phyloP scores from a whole-genome alignment of 2,329 filamentous ascomycete genomes.

The Diaporthe aspalathi region DNA sequence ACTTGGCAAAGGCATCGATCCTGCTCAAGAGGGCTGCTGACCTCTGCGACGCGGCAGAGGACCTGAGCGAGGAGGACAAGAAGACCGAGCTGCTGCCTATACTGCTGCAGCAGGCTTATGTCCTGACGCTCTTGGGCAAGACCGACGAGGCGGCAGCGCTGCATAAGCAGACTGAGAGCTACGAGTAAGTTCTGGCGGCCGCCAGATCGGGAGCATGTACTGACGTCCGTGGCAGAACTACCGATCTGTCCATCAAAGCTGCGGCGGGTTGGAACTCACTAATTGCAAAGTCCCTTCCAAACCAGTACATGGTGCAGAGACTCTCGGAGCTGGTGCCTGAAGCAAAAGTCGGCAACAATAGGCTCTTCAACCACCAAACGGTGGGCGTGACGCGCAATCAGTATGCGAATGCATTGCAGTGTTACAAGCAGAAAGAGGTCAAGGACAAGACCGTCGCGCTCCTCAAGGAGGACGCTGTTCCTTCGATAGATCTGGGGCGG shows the following conservation, averaged over 20 bases:
- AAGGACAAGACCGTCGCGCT: conserved; percentile 58
- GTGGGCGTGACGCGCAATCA: conserved; percentile 71
- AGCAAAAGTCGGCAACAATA: conserved; percentile 65
- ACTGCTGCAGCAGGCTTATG: conserved; percentile 79
- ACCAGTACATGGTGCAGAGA: conserved; percentile 76
- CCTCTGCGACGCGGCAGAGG: conserved; percentile 79
- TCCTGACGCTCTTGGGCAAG: conserved; percentile 74
- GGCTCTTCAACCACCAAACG: conserved; percentile 78
- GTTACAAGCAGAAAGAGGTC: conserved; percentile 75
- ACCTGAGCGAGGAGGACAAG: conserved; percentile 80
- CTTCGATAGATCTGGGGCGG: conserved; percentile 44
- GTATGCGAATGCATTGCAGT: conserved; percentile 72
- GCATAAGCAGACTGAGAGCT: conserved; percentile 69
- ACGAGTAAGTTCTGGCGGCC: conserved; percentile 62
- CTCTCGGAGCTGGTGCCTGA: conserved; percentile 66
- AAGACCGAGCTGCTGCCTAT: conserved; percentile 80
- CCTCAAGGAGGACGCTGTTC: conserved; percentile 49
- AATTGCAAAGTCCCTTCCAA: conserved; percentile 59
- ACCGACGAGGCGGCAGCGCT: conserved; percentile 72
- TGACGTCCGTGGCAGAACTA: conserved; percentile 62
- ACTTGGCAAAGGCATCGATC: conserved; percentile 72
- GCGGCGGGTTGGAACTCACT: conserved; percentile 75
- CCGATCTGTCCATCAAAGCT: conserved; percentile 73
- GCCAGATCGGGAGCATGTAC: conserved; percentile 33
- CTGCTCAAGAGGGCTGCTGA: conserved; percentile 77